Evolutionary conservation across 106 monocot genomes (phyloP).

Genomic region (Allium sativum): DNA sequence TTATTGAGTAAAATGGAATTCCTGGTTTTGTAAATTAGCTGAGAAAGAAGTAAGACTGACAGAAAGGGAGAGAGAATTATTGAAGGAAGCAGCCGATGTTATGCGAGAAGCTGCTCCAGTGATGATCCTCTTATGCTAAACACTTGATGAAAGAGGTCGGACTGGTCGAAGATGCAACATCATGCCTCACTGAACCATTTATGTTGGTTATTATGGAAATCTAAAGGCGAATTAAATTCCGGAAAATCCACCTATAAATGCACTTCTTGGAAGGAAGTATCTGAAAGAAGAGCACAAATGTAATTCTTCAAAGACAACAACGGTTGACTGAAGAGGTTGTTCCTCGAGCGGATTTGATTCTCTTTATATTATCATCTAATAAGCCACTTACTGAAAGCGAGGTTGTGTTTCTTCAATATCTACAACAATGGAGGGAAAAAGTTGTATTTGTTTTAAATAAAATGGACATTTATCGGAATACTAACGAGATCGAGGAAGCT

Average conservation of each 20-base stretch:
- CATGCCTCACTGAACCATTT: no score
- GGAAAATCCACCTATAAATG: constrained; percentile 97
- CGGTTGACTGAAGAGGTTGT: constrained; percentile 93
- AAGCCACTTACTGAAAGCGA: constrained; percentile 95
- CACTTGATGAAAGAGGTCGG: no score
- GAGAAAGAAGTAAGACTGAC: no score
- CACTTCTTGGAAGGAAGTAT: constrained; percentile 84
- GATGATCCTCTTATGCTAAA: no score
- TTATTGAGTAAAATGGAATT: no score
- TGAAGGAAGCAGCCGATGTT: no score
- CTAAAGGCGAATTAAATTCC: constrained; percentile 94
- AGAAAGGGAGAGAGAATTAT: no score
- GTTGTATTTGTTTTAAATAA: constrained; percentile 94
- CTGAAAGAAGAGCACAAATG: constrained; percentile 97
- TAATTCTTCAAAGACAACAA: constrained; percentile 96
- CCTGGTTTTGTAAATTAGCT: no score
- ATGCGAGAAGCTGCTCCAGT: no score
- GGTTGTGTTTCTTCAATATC: constrained; percentile 78
- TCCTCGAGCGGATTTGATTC: constrained; percentile 90
- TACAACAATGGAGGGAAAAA: constrained; percentile 94
- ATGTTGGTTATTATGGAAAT: no score
- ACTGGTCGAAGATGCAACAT: no score
- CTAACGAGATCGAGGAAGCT: constrained; percentile 91
- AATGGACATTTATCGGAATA: constrained; percentile 69
- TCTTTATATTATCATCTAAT: constrained; percentile 88